Base-by-base conservation (phyloP, 495 filamentous ascomycete species). In the Cercophora scortea region DNA sequence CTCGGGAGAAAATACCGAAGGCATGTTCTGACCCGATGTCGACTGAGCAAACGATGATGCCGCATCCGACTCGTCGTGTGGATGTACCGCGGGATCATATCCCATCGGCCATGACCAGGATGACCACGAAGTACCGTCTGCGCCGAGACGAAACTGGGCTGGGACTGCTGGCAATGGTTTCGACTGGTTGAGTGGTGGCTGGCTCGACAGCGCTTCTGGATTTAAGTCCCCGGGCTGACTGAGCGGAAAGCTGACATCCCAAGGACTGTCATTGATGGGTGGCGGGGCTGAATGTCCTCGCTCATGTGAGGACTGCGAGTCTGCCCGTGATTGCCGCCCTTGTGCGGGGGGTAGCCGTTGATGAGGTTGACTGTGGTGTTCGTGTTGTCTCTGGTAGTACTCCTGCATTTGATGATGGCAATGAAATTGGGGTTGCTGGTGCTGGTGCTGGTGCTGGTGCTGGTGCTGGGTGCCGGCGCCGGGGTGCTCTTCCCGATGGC, bases 101-200 rank as follows among this genome's bases (percentile, higher is more conserved):
- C 53, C 63, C 33, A 53, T 51, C 6, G 73, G 73, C 50, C 61
- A 62, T 3, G 66, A 64, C 60, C 60, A 68, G 0, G 61, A 57
- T 36, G 69, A 74, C 74, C 74, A 77, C 8, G 72, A 70, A 40
- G 74, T 53, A 12, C 62, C 67, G 18, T 69, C 74, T 44, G 74
- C 70, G 9, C 74, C 74, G 25, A 74, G 59, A 13, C 74, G 69
- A 47, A 66, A 74, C 48, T 68, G 63, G 12, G 59, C 65, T 17
- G 72, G 72, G 15, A 54, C 58, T 4, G 70, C 65, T 1, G 73
- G 71, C 25, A 75, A 42, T 9, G 63, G 67, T 33, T 74, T 74
- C 58, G 55, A 61, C 12, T 61, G 34, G 46, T 67, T 44, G 49
- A 55, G 10, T 15, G 49, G 50, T 36, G 54, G 25, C 32, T 42